Percentiles rank a stretch among this genome's conserved stretches.
Evolutionary conservation across 2,329 filamentous ascomycete species (phyloP).

Genomic region (Phyllosticta citrichinensis): DNA sequence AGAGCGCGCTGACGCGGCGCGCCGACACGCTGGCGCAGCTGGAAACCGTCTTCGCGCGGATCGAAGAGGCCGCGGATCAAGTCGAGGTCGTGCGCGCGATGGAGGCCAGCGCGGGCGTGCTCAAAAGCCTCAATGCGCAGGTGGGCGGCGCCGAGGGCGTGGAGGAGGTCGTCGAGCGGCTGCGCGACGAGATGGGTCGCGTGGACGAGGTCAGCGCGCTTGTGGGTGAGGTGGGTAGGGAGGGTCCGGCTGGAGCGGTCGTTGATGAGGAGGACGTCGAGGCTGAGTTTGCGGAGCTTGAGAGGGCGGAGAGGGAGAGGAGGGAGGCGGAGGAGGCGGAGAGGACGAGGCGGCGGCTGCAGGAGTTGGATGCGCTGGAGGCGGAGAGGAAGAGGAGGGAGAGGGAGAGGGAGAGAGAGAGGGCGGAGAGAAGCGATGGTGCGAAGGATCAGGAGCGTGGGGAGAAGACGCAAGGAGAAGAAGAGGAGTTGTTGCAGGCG

Average conservation of each 20-base stretch:
- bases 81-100: slow-evolving; percentile 76
- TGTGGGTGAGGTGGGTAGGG: slow-evolving; percentile 49
- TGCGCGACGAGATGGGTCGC: slow-evolving; percentile 67
- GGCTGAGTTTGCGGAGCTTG: slow-evolving; percentile 72
- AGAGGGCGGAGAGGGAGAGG: slow-evolving; percentile 60
- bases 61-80: slow-evolving; percentile 78
- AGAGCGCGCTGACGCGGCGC: slow-evolving; percentile 61
- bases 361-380: slow-evolving; percentile 36
- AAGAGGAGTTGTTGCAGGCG: slow-evolving; percentile 1
- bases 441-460: neutral
- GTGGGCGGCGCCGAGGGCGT: slow-evolving; percentile 69
- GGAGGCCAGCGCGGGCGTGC: slow-evolving; percentile 62
- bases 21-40: slow-evolving; percentile 68
- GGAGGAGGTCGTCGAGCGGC: slow-evolving; percentile 61
- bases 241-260: slow-evolving; percentile 18
- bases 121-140: slow-evolving; percentile 63
- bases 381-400: slow-evolving; percentile 9
- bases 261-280: slow-evolving; percentile 79
- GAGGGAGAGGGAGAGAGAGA: neutral
- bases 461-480: neutral
- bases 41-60: slow-evolving; percentile 70
- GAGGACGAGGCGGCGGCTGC: slow-evolving; percentile 26
- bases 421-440: neutral
- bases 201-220: slow-evolving; percentile 69
- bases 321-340: slow-evolving; percentile 39